A percentile compares a stretch with the other conserved stretches of the same genome.
Conservation (phyloP, 1,284 basidiomycete genomes). For the Austropuccinia psidii region DNA sequence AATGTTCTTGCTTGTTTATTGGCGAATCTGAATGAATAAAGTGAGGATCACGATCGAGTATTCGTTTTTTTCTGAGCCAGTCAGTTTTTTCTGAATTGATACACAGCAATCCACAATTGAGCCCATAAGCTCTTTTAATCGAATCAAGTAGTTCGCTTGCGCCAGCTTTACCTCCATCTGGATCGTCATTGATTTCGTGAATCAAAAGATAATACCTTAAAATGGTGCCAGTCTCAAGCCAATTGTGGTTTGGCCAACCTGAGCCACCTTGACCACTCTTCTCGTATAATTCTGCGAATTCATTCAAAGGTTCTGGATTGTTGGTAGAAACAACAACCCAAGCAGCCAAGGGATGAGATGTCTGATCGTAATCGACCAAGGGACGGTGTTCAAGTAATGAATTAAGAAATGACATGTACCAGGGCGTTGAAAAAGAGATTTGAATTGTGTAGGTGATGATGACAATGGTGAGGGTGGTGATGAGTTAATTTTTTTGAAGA, state of each 20-base stretch:
- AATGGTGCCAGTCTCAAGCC: conserved; percentile 41
- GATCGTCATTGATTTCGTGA: conserved; percentile 39
- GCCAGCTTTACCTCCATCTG: conserved; percentile 14
- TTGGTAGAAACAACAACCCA: conserved; percentile 43
- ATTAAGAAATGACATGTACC: conserved; percentile 37
- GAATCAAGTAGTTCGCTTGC: conserved; percentile 43
- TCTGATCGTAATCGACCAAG: background rate
- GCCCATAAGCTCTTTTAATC: conserved; percentile 45
- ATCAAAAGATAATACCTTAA: conserved; percentile 44
- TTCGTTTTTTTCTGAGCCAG: conserved; percentile 23
- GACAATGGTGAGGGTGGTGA: too few species aligned
- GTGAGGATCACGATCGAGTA: conserved; percentile 35
- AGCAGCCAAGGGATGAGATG: conserved; percentile 35
- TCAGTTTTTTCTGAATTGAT: conserved; percentile 42
- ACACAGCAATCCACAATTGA: conserved; percentile 44
- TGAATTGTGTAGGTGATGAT: too few species aligned
- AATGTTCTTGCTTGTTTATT: background rate
- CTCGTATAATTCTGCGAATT: conserved; percentile 43
- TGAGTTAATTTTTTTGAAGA: too few species aligned
- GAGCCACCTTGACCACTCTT: conserved; percentile 28
- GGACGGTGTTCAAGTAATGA: background rate
- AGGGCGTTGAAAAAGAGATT: conserved; percentile 39
- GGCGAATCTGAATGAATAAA: conserved; percentile 36
- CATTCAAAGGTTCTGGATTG: conserved; percentile 44
- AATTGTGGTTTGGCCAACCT: conserved; percentile 37